Evolutionary conservation across 1,284 basidiomycete genomes (phyloP).

Genomic region (Neolentinus lepideus): DNA sequence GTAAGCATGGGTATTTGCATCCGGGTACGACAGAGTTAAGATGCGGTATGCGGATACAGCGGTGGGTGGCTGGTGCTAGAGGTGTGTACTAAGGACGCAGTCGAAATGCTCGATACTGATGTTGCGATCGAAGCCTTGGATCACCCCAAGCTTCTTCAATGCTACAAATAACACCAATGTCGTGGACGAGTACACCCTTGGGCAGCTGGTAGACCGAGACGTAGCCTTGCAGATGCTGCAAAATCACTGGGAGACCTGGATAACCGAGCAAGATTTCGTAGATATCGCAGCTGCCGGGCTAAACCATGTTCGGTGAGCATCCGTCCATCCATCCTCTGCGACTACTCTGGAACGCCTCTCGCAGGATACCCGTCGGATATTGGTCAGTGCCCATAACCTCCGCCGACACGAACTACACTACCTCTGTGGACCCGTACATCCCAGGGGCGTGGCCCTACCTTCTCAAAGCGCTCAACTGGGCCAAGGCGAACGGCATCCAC

Average conservation of each 20-base stretch:
- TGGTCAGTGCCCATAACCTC: slow-evolving; percentile 66
- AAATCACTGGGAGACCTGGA: slow-evolving; percentile 69
- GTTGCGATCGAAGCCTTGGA: slow-evolving; percentile 49
- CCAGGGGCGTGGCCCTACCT: slow-evolving; percentile 67
- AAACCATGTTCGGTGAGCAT: slow-evolving; percentile 63
- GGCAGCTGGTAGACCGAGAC: slow-evolving; percentile 41
- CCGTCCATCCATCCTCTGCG: background rate
- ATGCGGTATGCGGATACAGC: slow-evolving; percentile 20
- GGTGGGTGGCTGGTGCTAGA: slow-evolving; percentile 65
- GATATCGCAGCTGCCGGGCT: slow-evolving; percentile 64
- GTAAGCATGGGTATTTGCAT: slow-evolving; percentile 28
- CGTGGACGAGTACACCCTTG: slow-evolving; percentile 67
- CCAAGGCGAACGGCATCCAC: slow-evolving; percentile 44
- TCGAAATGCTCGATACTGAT: slow-evolving; percentile 2
- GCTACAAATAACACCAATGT: slow-evolving; percentile 53
- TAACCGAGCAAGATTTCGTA: slow-evolving; percentile 62
- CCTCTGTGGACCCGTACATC: slow-evolving; percentile 48
- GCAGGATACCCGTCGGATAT: slow-evolving; percentile 65
- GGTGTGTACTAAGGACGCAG: slow-evolving; percentile 23
- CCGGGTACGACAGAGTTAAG: slow-evolving; percentile 1
- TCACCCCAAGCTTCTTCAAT: slow-evolving; percentile 65
- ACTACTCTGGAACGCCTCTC: background rate
- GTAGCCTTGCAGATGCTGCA: slow-evolving; percentile 41
- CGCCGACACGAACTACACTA: slow-evolving; percentile 40
- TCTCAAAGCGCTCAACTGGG: slow-evolving; percentile 59